Base-by-base conservation (phyloP, 805 yeast genomes). In the Candida berthetii region DNA sequence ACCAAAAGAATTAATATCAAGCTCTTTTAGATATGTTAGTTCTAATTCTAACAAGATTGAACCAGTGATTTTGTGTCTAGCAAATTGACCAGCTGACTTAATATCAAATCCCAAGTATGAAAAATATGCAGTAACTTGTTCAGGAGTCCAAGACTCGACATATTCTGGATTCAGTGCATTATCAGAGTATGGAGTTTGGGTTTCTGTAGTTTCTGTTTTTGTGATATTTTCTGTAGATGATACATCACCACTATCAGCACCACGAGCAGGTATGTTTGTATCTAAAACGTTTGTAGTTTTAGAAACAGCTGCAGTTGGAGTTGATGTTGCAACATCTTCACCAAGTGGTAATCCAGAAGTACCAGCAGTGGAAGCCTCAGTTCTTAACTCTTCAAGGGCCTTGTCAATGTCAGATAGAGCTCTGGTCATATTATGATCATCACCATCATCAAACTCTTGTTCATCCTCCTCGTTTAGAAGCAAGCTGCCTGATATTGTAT, bases 1-100 rank as follows among this genome's bases (percentile, higher is more conserved):
- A 22, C 99, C 99, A 66, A 93, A 93, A 4, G 96, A 85, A 38
- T 78, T 72, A 40, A 93, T 91, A 42, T 90, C 99, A 43, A 93
- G 68, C 61, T 93, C 99, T 59, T 91, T 93, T 54, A 93, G 71
- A 54, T 85, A 85, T 1, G 87, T 74, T 46, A 91, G 70, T 54
- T 91, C 97, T 47, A 93, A 71, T 61, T 90, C 95, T 40, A 93
- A 69, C 36, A 93, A 64, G 41, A 93, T 91, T 6, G 78, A 67
- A 24, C 99, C 99, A 1, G 90, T 82, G 44, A 93, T 88, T 53
- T 89, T 88, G 62, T 93, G 98, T 51, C 81, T 77, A 6, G 82
- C 79, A 61, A 93, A 93, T 54, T 85, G 80, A 1, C 84, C 80
- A 2, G 95, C 82, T n/a, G 84, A 76, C 20, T 72, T 76, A 42